Percentiles rank a stretch among this genome's conserved stretches.
phyloP scores from a whole-genome alignment of 352 stramenopile species.

The Albugo candida region DNA sequence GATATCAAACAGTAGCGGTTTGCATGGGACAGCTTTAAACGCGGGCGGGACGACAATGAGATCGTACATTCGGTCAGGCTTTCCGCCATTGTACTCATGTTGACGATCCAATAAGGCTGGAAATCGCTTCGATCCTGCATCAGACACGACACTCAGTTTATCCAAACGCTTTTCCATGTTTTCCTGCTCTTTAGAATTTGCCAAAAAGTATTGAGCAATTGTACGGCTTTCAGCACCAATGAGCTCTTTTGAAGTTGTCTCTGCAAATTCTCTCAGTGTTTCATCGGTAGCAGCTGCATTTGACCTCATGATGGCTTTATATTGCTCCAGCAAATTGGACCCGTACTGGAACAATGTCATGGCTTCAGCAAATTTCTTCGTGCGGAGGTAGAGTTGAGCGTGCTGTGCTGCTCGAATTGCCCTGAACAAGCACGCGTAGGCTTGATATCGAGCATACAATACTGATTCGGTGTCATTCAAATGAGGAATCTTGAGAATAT shows the following conservation, averaged over 20 bases:
- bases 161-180: slow-evolving; percentile 42
- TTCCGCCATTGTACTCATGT: slow-evolving; percentile 28
- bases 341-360: slow-evolving; percentile 57
- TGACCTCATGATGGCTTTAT: slow-evolving; percentile 29
- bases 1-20: slow-evolving; percentile 68
- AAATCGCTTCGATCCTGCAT: slow-evolving; percentile 5
- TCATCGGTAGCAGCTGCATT: slow-evolving; percentile 40
- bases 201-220: slow-evolving; percentile 48
- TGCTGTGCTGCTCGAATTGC: slow-evolving; percentile 36
- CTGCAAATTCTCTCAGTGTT: slow-evolving; percentile 36
- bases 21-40: slow-evolving; percentile 43
- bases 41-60: slow-evolving; percentile 41
- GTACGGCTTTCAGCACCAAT: slow-evolving; percentile 39
- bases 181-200: slow-evolving; percentile 30
- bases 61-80: slow-evolving; percentile 28
- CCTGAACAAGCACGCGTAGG: slow-evolving; percentile 51
- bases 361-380: slow-evolving; percentile 47
- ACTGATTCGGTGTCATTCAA: slow-evolving; percentile 31
- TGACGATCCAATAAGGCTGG: slow-evolving; percentile 33
- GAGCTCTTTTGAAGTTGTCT: slow-evolving; percentile 31
- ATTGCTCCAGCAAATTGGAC: slow-evolving; percentile 30
- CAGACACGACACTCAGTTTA: slow-evolving; percentile 19
- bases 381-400: slow-evolving; percentile 39
- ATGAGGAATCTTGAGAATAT: slow-evolving; percentile 48
- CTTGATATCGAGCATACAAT: slow-evolving; percentile 31